Evolutionary conservation across 768 basidiomycete genomes (phyloP), one percentile per base, ranked within the genome.

Genomic region (Rhodosporidiobolus odoratus): DNA sequence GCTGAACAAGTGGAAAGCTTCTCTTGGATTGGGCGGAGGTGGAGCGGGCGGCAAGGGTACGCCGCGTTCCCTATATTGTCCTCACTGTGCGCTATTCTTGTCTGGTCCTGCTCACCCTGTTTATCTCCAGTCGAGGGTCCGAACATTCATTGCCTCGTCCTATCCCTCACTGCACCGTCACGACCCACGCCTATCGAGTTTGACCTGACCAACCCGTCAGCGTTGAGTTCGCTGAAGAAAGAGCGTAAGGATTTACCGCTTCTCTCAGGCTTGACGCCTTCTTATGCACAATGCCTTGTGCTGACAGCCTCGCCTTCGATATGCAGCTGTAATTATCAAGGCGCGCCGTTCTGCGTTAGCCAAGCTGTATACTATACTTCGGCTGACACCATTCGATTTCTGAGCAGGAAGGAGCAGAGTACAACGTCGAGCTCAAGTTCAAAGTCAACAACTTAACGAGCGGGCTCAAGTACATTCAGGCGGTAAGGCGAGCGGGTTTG

Each of bases 1-100:
- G 79, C 84, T 98, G 76, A 87, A 89, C 40, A 87, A 92, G 73
- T 98, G 95, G 95, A 98, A 98, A 80, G 91, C 91, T 47, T 92
- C 88, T 62, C 84, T 98, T 35, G 95, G 95, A 62, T 87, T 97
- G 69, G 78, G 67, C 10, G 84, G 85, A 61, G 84, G 86, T 41
- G 87, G 85, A 37, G 82, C 78, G 27, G 35, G 78, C 7, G 37
- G 23, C 5, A 30, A 23, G 23, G 27, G 52, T 50, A 16, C 61
- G 38, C 21, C 48, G 34, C 58, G 7, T 19, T 57, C 62, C 15
- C 35, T 7, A 19, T 23, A 30, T 25, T 35, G 7, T 35, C 17
- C 25, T 34, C 23, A 30, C 25, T 56, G 3, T 34, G 13, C 16
- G 9, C 34, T 56, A 8, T 21, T 4, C 32, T 35, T 34, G 34